Base-by-base conservation (phyloP, 2,329 filamentous ascomycete genomes). In the Neoscytalidium dimidiatum region DNA sequence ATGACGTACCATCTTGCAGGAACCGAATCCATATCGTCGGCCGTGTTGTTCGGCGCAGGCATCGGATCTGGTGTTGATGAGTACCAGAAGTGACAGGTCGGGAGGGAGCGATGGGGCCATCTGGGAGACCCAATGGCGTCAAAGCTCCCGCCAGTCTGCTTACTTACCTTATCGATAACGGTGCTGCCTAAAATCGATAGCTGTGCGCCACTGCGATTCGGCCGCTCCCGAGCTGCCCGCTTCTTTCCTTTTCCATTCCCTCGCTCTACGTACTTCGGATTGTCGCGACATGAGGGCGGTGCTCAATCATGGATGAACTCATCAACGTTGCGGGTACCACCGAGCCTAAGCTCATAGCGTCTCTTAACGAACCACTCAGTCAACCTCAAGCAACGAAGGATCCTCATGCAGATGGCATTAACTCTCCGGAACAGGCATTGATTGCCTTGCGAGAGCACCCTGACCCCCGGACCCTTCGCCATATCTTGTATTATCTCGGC, bases 391-490 rank as follows among this genome's bases (percentile, higher is more conserved):
- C 21, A 2, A 2, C 62, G 67, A 38, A 41, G 48, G 56, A 56
- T 57, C 19, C 35, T 41, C 28, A 19, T 21, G 13, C 23, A n/a
- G 17, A 23, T 13, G 41, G 17, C 43, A 14, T 33, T 31, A 49
- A 13, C 62, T 74, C 77, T 11, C 71, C 80, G 26, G 72, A 78
- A 43, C 85, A 88, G 66, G 86, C 83, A 9, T 76, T 92, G n/a
- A 82, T 87, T 44, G 78, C 81, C 2, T 77, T 93, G 13, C 88
- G 83, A 67, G 81, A 77, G 44, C 85, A 92, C 69, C 90, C 90
- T 3, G 84, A 85, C 70, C 84, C 88, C 68, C 82, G 86, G 9
- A 79, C 80, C 2, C 78, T 92, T 1, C 75, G 82, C 6, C 77
- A 78, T 0, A 79, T 83, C 4, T 75, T 93, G 43, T 74, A 74